Evolutionary conservation across 345 rosid genomes (phyloP).

Genomic region (Durio zibethinus): DNA sequence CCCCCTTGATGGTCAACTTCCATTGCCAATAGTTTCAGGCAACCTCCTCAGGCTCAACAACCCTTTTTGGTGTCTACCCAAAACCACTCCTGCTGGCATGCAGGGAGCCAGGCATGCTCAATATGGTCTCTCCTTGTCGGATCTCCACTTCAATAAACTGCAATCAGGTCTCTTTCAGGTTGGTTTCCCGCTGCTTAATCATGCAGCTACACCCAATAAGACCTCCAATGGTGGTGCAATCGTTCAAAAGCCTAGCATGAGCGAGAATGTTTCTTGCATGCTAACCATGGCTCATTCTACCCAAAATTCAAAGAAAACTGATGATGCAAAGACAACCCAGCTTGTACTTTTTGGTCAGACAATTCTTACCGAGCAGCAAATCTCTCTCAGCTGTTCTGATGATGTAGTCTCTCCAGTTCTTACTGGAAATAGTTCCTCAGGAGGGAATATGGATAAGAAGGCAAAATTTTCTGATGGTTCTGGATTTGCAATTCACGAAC

Average conservation of each 20-base stretch:
- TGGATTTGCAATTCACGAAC: slow-evolving; percentile 33
- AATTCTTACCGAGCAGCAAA: slow-evolving; percentile 63
- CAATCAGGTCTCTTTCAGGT: slow-evolving; percentile 38
- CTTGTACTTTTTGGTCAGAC: slow-evolving; percentile 61
- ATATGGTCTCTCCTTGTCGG: slow-evolving; percentile 50
- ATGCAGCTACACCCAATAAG: slow-evolving; percentile 30
- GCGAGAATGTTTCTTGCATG: slow-evolving; percentile 41
- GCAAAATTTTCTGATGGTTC: slow-evolving; percentile 31
- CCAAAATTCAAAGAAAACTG: slow-evolving; percentile 34
- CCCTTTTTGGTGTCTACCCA: slow-evolving; percentile 52
- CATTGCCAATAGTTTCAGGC: slow-evolving; percentile 46
- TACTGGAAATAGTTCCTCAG: slow-evolving; percentile 27
- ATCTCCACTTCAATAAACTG: slow-evolving; percentile 54
- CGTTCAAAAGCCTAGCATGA: slow-evolving; percentile 37
- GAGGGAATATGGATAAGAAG: slow-evolving; percentile 23
- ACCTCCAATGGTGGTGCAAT: slow-evolving; percentile 24
- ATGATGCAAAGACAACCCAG: slow-evolving; percentile 41
- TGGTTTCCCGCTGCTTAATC: slow-evolving; percentile 36
- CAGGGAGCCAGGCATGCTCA: slow-evolving; percentile 97
- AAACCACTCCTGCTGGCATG: slow-evolving; percentile 76
- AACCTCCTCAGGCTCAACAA: slow-evolving; percentile 49
- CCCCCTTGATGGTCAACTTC: slow-evolving; percentile 49
- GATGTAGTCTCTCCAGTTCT: slow-evolving; percentile 36
- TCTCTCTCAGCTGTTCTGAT: slow-evolving; percentile 36
- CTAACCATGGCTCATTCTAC: slow-evolving; percentile 44